Evolutionary conservation across 1,139 yeast species (phyloP).

Genomic region (Candida smagusa): DNA sequence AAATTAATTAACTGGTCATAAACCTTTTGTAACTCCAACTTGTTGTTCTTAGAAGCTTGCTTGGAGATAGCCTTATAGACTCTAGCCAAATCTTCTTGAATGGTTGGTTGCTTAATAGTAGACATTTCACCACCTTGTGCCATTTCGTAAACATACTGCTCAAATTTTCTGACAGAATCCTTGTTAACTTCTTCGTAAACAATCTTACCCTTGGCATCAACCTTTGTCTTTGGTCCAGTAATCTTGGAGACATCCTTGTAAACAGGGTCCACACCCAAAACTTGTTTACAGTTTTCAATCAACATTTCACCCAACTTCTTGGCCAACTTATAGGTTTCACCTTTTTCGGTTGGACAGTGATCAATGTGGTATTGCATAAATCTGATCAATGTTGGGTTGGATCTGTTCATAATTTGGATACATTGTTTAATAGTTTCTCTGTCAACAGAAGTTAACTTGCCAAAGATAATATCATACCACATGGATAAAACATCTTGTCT

Average conservation of each 20-base stretch:
- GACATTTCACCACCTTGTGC: constrained; percentile 92
- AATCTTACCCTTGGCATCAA: constrained; percentile 85
- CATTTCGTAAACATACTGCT: constrained; percentile 95
- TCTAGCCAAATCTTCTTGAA: constrained; percentile 78
- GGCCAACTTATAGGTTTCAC: constrained; percentile 86
- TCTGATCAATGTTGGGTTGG: constrained; percentile 89
- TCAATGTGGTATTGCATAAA: constrained; percentile 98
- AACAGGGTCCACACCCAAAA: constrained; percentile 76
- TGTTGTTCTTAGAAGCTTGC: constrained; percentile 63
- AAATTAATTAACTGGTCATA: constrained; percentile 76
- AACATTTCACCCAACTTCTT: constrained; percentile 88
- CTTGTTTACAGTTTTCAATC: constrained; percentile 93
- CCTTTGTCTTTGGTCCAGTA: constrained; percentile 89
- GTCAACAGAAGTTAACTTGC: constrained; percentile 83
- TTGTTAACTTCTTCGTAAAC: constrained; percentile 81
- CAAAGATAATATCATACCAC: constrained; percentile 95
- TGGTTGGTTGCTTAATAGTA: constrained; percentile 63
- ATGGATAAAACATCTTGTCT: constrained; percentile 92
- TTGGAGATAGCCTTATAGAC: constrained; percentile 79
- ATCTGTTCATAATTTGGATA: constrained; percentile 95
- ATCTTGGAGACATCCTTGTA: constrained; percentile 93
- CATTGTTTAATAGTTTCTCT: constrained; percentile 96
- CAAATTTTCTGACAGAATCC: constrained; percentile 88
- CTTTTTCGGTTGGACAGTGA: constrained; percentile 84
- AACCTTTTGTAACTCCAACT: constrained; percentile 74